phyloP scores from a whole-genome alignment of 1,284 basidiomycete species.

The Apiotrichum brassicae region DNA sequence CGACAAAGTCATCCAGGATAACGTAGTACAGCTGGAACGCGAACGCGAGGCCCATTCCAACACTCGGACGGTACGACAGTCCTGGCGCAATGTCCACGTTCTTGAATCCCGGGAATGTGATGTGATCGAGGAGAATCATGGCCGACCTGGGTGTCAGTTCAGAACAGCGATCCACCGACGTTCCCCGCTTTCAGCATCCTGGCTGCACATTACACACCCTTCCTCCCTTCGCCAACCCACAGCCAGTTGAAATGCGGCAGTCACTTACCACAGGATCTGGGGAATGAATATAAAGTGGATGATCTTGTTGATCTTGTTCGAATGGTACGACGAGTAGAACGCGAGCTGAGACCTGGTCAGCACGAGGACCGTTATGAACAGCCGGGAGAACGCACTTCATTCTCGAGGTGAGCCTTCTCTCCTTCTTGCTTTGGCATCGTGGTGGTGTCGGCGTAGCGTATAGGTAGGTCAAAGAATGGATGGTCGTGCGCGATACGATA shows the following conservation, averaged over 20 bases:
- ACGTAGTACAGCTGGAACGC: slow-evolving; percentile 67
- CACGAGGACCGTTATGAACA: too few relatives aligned
- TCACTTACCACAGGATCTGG: slow-evolving; percentile 64
- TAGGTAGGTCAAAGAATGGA: not conserved
- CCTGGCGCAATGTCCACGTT: slow-evolving; percentile 53
- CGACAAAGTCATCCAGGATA: slow-evolving; percentile 66
- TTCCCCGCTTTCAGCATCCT: too few relatives aligned
- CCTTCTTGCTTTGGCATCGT: slow-evolving; percentile 2
- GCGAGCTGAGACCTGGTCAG: slow-evolving; percentile 57
- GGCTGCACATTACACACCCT: not conserved
- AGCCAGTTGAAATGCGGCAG: not conserved
- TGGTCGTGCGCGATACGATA: too few relatives aligned
- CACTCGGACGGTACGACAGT: slow-evolving; percentile 63
- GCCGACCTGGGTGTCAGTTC: slow-evolving; percentile 19
- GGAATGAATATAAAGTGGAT: slow-evolving; percentile 81
- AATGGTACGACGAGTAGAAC: slow-evolving; percentile 85
- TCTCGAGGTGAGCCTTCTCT: slow-evolving; percentile 22
- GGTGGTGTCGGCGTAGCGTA: not conserved
- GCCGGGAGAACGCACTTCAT: too few relatives aligned
- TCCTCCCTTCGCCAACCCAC: not conserved
- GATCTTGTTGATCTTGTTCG: slow-evolving; percentile 66
- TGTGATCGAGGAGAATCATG: slow-evolving; percentile 54
- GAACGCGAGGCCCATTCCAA: slow-evolving; percentile 54
- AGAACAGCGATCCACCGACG: not conserved
- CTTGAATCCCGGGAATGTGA: slow-evolving; percentile 58